Evolutionary conservation across 1,284 basidiomycete genomes (phyloP).

Genomic region (Ustilago bromivora): DNA sequence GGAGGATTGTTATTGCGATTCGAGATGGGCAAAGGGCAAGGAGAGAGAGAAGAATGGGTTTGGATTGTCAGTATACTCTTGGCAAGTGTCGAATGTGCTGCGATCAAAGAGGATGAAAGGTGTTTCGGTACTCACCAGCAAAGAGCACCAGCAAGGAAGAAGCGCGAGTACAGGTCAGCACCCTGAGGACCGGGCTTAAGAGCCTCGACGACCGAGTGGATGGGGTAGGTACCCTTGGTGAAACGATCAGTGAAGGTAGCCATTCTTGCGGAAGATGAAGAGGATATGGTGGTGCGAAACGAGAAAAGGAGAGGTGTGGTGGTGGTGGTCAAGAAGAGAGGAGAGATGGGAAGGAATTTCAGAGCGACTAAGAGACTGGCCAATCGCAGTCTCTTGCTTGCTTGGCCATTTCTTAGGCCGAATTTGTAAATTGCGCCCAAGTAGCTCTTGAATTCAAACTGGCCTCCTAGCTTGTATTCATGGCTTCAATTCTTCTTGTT

Average conservation of each 20-base stretch:
- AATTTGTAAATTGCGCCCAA: background rate
- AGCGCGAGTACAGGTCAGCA: conserved; percentile 71
- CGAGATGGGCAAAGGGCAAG: background rate
- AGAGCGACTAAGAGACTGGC: background rate
- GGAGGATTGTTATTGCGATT: background rate
- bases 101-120: background rate
- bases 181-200: conserved; percentile 59
- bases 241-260: conserved; percentile 55
- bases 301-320: conserved; percentile 12
- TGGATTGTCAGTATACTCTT: background rate
- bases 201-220: conserved; percentile 59
- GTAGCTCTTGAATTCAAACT: background rate
- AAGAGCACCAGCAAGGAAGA: conserved; percentile 84
- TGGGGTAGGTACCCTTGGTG: conserved; percentile 61
- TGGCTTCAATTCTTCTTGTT: conserved; percentile 12
- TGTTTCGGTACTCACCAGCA: conserved; percentile 73
- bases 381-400: conserved; percentile 1
- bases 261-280: conserved; percentile 27
- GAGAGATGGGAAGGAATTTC: background rate
- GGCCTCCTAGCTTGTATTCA: conserved; percentile 13
- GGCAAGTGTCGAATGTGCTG: background rate
- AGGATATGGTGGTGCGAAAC: conserved; percentile 10
- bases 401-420: background rate
- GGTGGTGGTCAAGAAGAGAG: conserved; percentile 4
- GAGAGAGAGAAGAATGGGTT: background rate